Evolutionary conservation across 139 green algal genomes (phyloP), one percentile per base, ranked within the genome.

Genomic region (Zygnema circumcarinatum): DNA sequence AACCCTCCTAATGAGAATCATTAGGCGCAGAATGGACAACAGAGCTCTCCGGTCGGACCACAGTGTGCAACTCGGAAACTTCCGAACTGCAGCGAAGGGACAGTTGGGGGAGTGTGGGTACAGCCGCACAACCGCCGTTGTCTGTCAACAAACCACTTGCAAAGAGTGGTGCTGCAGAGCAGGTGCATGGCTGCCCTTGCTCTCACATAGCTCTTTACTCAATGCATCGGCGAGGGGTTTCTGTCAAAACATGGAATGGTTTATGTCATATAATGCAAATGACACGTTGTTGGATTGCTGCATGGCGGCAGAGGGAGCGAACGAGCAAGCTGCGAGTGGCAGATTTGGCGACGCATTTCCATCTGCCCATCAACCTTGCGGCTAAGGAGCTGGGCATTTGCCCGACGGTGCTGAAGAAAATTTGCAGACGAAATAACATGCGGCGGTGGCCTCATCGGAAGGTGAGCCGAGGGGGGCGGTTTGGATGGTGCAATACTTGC

Each of bases 341-440:
- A 1, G 85, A 90, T 73, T 69, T 90, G 2, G 54, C 83, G 7
- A n/a, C 62, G 38, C 84, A 91, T 67, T 92, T 92, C 56, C 88
- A 92, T 78, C 88, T 92, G 75, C 88, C 88, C n/a, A 92, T 92
- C 40, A 89, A 82, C 39, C 62, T 47, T 22, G 88, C 88, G 39
- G 87, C 87, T 25, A 40, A 92, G 86, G 36, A 11, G 33, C 88
- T 92, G 35, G 87, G 87, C 41, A 91, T 92, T 41, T 90, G 88
- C 62, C 74, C 87, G 3, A 92, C 88, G 0, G 87, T 92, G 3
- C 73, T 92, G 33, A 92, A 92, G 75, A 92, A 89, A 69, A 36
- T 82, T 25, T 92, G 88, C 86, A 47, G 88, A 20, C 47, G 74
- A 22, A 38, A 87, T 72, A 78, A 86, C 75, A 92, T 92, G 42